Base-by-base conservation (phyloP, 371 early-diverging fungal genomes). In the Circinella minor region DNA sequence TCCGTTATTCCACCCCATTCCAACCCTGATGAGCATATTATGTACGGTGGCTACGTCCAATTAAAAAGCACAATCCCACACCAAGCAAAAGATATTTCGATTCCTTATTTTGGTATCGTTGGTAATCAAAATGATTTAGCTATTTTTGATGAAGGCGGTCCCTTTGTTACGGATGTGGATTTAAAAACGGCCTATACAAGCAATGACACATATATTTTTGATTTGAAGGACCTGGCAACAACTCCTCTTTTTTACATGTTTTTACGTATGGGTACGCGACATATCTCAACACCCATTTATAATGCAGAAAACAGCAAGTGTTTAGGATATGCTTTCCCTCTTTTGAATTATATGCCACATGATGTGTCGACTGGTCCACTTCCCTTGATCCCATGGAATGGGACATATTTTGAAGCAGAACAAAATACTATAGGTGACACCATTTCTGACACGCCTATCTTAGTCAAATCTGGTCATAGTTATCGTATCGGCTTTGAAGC, bases 21-120 rank as follows among this genome's bases (percentile, higher is more conserved):
- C 6, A 17, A 54, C 14, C 43, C 63, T 3, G 36, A 70, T 2
- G 38, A 68, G 43, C 60, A 70, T 37, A 74, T 79, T 14, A 74
- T 87, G 11, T 85, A 80, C 55, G 81, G 85, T 43, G 85, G 85
- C 0, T 85, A 67, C 39, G 61, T 84, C 36, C 51, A 72, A 37
- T 68, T 83, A 37, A 49, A 59, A 60, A 59, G 43, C 10, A n/a
- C 27, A 5, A 34, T 20, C n/a, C 63, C 43, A 13, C 20, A 55
- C 0, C 37, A 49, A 38, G n/a, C 54, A n/a, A 70, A 59, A 43
- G 65, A 49, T n/a, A 36, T 59, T 10, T 27, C 65, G n/a, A 67
- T 90, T 4, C 91, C 91, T 8, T 90, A 88, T 69, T 71, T 86
- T 20, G 91, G 90, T 36, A 54, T 88, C 20, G 72, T 79, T 63